These are phyloP conservation scores for Taphrina pruni DNA, from an alignment of 1,139 yeast species.

Conservation along the genomic window DNA sequence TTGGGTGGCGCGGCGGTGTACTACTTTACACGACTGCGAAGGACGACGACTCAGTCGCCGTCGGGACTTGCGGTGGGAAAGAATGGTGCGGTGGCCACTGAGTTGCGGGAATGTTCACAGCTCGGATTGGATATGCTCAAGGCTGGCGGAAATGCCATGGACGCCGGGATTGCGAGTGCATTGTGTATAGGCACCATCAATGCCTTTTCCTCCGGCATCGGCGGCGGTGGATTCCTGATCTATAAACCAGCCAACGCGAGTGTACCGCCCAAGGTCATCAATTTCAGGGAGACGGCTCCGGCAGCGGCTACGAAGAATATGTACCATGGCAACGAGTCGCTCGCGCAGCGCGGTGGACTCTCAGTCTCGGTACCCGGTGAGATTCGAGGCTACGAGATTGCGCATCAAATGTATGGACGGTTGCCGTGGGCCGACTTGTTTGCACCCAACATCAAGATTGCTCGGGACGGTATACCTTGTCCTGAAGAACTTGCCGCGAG, in stretches of 20 bases:
- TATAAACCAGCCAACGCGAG: conserved; percentile 29
- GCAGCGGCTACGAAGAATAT: conserved; percentile 64
- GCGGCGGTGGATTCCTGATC: conserved; percentile 57
- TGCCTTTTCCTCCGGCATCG: conserved; percentile 86
- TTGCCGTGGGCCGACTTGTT: conserved; percentile 75
- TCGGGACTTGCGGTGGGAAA: conserved; percentile 54
- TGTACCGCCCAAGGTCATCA: conserved; percentile 57
- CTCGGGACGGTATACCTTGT: conserved; percentile 70
- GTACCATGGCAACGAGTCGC: conserved; percentile 60
- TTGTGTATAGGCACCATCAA: conserved; percentile 85
- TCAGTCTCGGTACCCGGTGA: conserved; percentile 92
- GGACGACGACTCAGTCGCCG: neutral
- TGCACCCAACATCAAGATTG: conserved; percentile 73
- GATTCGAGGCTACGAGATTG: conserved; percentile 72
- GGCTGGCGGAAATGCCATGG: conserved; percentile 80
- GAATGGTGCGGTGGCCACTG: conserved; percentile 89
- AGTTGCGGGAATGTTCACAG: conserved; percentile 71
- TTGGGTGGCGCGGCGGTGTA: neutral
- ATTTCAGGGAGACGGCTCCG: conserved; percentile 92
- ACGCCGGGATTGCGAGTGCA: conserved; percentile 88
- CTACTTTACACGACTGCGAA: neutral
- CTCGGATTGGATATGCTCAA: conserved; percentile 68
- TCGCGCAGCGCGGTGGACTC: conserved; percentile 77
- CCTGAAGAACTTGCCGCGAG: conserved; percentile 58
- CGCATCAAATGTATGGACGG: conserved; percentile 65